Conservation (phyloP, 441 rosid species). For the Gossypium lobatum region DNA sequence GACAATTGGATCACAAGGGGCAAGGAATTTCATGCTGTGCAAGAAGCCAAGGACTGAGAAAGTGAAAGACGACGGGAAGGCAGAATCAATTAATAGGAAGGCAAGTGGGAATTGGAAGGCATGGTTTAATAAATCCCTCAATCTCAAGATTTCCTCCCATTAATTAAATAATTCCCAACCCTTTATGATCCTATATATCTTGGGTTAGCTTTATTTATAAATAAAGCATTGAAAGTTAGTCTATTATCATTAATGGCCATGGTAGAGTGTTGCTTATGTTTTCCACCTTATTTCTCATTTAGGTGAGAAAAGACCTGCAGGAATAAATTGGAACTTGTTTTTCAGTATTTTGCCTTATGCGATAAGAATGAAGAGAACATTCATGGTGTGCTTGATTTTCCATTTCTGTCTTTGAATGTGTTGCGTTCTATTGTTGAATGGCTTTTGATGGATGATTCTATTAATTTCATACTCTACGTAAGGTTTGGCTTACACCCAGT, state of each 20-base stretch:
- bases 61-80: constrained; percentile 23
- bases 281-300: constrained; percentile 2
- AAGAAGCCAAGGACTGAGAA: constrained; percentile 56
- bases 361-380: not conserved
- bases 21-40: constrained; percentile 79
- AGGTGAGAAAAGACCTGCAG: not conserved
- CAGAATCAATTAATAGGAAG: constrained; percentile 40
- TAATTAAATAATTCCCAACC: constrained; percentile 18
- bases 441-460: not conserved
- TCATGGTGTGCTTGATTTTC: not conserved
- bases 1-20: constrained; percentile 70
- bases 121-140: constrained; percentile 86
- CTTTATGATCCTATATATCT: not conserved
- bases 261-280: not conserved
- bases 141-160: constrained; percentile 59
- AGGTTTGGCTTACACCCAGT: not conserved
- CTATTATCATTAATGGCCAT: not conserved
- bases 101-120: constrained; percentile 71
- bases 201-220: not conserved
- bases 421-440: not conserved
- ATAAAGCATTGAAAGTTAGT: not conserved
- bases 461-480: not conserved
- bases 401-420: not conserved
- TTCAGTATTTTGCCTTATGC: not conserved
- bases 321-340: not conserved